Evolutionary conservation across 2,329 filamentous ascomycete genomes (phyloP).

Genomic region (Cryoendolithus antarcticus): DNA sequence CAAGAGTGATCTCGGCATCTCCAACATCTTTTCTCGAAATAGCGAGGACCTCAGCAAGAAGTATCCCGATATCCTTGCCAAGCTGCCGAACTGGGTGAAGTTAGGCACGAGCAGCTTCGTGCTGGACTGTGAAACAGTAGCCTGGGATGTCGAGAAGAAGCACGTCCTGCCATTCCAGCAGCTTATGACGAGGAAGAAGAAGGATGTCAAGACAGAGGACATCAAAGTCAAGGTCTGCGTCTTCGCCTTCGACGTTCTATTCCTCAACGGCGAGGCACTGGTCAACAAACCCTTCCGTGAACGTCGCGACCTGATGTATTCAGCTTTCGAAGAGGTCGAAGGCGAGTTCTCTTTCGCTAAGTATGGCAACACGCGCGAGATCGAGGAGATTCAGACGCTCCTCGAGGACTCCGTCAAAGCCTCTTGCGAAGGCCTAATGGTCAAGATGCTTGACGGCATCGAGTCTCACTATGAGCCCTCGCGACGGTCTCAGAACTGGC

Average conservation of each 20-base stretch:
- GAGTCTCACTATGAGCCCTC: slow-evolving; percentile 94
- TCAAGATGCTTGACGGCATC: slow-evolving; percentile 92
- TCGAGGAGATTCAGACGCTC: slow-evolving; percentile 86
- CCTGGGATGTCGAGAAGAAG: slow-evolving; percentile 89
- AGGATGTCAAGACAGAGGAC: slow-evolving; percentile 90
- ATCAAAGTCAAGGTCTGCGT: slow-evolving; percentile 96
- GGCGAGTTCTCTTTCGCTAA: slow-evolving; percentile 89
- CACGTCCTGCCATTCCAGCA: slow-evolving; percentile 96
- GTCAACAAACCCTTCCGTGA: slow-evolving; percentile 81
- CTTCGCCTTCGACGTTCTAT: slow-evolving; percentile 90
- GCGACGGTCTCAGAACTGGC: slow-evolving; percentile 93
- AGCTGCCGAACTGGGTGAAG: slow-evolving; percentile 82
- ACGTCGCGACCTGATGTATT: slow-evolving; percentile 60
- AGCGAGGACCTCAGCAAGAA: slow-evolving; percentile 96
- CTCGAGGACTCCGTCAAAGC: slow-evolving; percentile 92
- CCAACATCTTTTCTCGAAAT: slow-evolving; percentile 92
- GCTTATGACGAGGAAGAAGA: slow-evolving; percentile 94
- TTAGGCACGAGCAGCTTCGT: slow-evolving; percentile 86
- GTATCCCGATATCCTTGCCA: slow-evolving; percentile 87
- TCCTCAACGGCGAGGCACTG: slow-evolving; percentile 78
- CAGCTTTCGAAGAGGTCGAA: slow-evolving; percentile 64
- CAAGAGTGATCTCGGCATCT: slow-evolving; percentile 60
- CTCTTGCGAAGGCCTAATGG: slow-evolving; percentile 95
- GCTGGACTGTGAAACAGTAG: slow-evolving; percentile 95
- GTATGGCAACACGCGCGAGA: slow-evolving; percentile 70